Conservation (phyloP, 345 rosid genomes). For the Leavenworthia alabamica region DNA sequence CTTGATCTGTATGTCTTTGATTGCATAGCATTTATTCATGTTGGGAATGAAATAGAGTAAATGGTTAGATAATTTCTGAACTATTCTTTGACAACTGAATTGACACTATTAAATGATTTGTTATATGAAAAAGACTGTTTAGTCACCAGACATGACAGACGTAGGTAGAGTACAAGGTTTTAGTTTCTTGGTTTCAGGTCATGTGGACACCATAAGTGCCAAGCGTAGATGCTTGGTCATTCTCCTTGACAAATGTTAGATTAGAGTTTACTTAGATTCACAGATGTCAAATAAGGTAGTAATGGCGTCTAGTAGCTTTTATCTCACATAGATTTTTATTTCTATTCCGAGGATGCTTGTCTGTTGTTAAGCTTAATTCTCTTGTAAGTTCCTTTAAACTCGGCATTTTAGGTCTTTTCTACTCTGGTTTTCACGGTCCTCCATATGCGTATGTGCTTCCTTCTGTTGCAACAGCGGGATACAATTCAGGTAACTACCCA, state of each 20-base stretch:
- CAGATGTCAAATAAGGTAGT: conserved; percentile 16
- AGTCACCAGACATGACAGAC: not conserved
- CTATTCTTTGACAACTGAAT: not conserved
- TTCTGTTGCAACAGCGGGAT: conserved; percentile 71
- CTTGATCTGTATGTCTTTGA: conserved; percentile 7
- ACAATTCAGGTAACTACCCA: conserved; percentile 61
- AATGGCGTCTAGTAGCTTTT: not conserved
- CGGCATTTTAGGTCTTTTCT: conserved; percentile 55
- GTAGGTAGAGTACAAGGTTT: not conserved
- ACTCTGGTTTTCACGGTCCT: conserved; percentile 69
- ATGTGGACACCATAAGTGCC: no score
- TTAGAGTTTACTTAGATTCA: conserved; percentile 4
- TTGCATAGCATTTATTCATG: conserved; percentile 4
- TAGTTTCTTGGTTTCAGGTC: not conserved
- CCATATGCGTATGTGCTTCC: conserved; percentile 58
- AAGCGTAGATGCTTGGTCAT: not conserved
- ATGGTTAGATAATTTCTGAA: not conserved
- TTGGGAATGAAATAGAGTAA: not conserved
- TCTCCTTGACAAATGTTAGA: not conserved
- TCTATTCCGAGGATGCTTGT: not conserved
- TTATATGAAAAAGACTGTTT: not conserved
- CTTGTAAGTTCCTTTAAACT: conserved; percentile 43
- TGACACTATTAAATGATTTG: not conserved
- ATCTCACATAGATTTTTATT: not conserved
- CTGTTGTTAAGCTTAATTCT: conserved; percentile 28